Percentiles rank a stretch among this genome's conserved stretches.
Evolutionary conservation across 2,329 filamentous ascomycete species (phyloP).

Genomic region (Stachybotrys chartarum): DNA sequence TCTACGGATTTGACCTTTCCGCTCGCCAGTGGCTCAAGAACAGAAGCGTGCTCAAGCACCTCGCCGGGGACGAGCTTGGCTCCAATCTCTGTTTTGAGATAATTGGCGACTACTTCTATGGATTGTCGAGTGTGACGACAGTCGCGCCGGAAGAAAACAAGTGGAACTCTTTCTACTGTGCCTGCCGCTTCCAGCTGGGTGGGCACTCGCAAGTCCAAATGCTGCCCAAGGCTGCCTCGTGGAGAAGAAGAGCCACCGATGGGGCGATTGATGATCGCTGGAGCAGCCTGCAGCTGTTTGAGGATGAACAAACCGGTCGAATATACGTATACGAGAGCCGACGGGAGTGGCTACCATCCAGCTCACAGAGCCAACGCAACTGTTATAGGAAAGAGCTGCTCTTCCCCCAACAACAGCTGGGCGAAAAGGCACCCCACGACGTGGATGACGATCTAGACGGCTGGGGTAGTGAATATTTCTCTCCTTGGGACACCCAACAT

Average conservation of each 20-base stretch:
- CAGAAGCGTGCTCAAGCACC: constrained; percentile 45
- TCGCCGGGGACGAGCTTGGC: constrained; percentile 59
- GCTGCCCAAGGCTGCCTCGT: constrained; percentile 35
- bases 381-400: constrained; percentile 55
- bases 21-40: constrained; percentile 29
- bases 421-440: background rate
- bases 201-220: constrained; percentile 30
- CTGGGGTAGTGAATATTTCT: constrained; percentile 26
- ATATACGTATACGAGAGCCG: constrained; percentile 60
- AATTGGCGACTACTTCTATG: constrained; percentile 59
- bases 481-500: constrained; percentile 26
- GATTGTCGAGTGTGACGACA: constrained; percentile 57
- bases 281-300: constrained; percentile 57
- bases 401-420: constrained; percentile 22
- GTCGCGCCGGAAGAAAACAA: constrained; percentile 57
- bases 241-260: constrained; percentile 60
- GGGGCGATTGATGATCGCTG: constrained; percentile 69
- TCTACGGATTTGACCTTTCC: constrained; percentile 45
- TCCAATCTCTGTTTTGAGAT: constrained; percentile 67
- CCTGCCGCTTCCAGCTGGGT: constrained; percentile 53
- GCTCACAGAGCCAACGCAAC: constrained; percentile 53
- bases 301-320: constrained; percentile 50
- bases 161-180: constrained; percentile 64
- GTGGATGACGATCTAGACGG: constrained; percentile 1
- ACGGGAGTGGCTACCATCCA: constrained; percentile 53